phyloP scores from a whole-genome alignment of 2,329 filamentous ascomycete genomes.

The Ceratocystis ficicola region DNA sequence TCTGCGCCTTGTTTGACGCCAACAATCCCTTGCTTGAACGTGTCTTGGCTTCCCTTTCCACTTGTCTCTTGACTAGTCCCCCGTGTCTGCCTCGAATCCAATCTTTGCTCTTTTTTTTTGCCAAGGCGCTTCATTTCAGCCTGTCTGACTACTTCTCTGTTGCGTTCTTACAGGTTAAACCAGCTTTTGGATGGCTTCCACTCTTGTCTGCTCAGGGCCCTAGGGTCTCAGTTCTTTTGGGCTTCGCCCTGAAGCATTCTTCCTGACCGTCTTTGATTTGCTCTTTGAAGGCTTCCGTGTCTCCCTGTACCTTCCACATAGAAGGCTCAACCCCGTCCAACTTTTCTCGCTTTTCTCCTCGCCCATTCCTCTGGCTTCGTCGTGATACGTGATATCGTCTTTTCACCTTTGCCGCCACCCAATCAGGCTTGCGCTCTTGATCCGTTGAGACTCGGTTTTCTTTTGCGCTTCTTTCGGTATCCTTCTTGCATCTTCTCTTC shows the following conservation, averaged over 20 bases:
- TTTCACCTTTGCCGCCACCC: not conserved
- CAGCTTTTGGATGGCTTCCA: not conserved
- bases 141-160: not conserved
- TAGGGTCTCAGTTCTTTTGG: not conserved
- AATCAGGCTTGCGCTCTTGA: not conserved
- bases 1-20: not conserved
- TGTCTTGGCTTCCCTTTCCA: not conserved
- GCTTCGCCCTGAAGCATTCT: conserved; percentile 6
- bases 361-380: not conserved
- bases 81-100: too few species aligned
- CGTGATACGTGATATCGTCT: not conserved
- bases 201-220: not conserved
- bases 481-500: not conserved
- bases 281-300: not conserved
- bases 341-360: conserved; percentile 5
- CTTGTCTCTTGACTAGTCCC: too few species aligned
- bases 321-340: not conserved
- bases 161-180: conserved; percentile 5
- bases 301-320: not conserved
- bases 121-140: not conserved
- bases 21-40: not conserved
- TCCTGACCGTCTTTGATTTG: not conserved
- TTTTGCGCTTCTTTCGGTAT: not conserved
- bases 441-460: not conserved
- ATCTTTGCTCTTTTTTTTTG: not conserved